Conservation (phyloP, 2,329 filamentous ascomycete species). For the Clonostachys chloroleuca region DNA sequence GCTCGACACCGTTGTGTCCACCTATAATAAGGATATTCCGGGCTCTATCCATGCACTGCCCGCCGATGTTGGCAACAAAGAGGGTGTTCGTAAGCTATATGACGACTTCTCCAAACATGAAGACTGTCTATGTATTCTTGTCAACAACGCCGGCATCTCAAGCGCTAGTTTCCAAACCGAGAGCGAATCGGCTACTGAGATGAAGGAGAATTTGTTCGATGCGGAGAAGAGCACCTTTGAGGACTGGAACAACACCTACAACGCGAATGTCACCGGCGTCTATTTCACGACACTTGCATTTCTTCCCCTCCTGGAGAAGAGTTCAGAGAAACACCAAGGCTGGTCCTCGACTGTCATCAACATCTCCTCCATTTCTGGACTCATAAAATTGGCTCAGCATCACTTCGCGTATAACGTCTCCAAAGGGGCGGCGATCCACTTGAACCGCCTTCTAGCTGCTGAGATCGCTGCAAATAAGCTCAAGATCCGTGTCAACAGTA, state of each 20-base stretch:
- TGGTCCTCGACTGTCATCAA: slow-evolving; percentile 61
- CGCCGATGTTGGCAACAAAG: slow-evolving; percentile 59
- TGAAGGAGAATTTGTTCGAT: slow-evolving; percentile 64
- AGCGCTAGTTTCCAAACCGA: slow-evolving; percentile 51
- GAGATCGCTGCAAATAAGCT: slow-evolving; percentile 56
- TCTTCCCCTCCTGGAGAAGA: slow-evolving; percentile 55
- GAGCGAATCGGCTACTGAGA: slow-evolving; percentile 41
- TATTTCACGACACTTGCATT: slow-evolving; percentile 63
- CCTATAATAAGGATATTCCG: slow-evolving; percentile 45
- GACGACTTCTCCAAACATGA: slow-evolving; percentile 51
- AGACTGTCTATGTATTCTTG: slow-evolving; percentile 55
- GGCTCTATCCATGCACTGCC: slow-evolving; percentile 56
- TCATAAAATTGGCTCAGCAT: slow-evolving; percentile 58
- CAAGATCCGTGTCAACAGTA: slow-evolving; percentile 65
- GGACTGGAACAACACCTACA: slow-evolving; percentile 69
- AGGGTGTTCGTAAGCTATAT: slow-evolving; percentile 52
- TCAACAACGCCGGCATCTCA: slow-evolving; percentile 66
- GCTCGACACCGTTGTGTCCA: slow-evolving; percentile 54
- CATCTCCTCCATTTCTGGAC: slow-evolving; percentile 63
- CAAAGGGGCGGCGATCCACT: slow-evolving; percentile 62
- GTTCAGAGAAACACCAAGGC: slow-evolving; percentile 30
- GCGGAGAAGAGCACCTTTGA: slow-evolving; percentile 52
- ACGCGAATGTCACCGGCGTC: slow-evolving; percentile 69
- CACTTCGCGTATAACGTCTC: slow-evolving; percentile 62
- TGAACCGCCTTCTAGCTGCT: slow-evolving; percentile 58